These are phyloP conservation scores for Cyberlindnera maclurae DNA, from an alignment of 805 yeast genomes.

Conservation along the genomic window DNA sequence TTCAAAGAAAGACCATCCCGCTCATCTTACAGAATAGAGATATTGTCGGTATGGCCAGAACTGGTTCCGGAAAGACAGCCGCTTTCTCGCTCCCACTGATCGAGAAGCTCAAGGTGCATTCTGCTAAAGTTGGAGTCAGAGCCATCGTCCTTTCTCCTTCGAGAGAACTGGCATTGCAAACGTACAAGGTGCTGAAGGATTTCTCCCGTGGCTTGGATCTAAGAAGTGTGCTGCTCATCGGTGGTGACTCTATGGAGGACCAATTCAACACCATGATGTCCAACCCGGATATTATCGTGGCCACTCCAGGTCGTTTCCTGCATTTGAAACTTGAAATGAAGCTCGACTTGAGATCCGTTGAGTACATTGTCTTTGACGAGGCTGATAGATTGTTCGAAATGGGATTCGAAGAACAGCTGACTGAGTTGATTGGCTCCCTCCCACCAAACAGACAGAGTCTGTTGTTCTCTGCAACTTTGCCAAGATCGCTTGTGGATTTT, in stretches of 20 bases:
- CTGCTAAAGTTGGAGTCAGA: slow-evolving; percentile 82
- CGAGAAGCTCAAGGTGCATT: slow-evolving; percentile 75
- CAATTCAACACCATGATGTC: slow-evolving; percentile 90
- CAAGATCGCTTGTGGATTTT: slow-evolving; percentile 86
- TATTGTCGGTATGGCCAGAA: slow-evolving; percentile 99
- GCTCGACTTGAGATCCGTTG: slow-evolving; percentile 72
- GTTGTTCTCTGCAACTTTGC: slow-evolving; percentile 91
- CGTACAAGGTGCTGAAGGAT: slow-evolving; percentile 81
- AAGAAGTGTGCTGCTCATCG: slow-evolving; percentile 75
- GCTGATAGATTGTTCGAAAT: slow-evolving; percentile 95
- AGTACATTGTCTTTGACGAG: slow-evolving; percentile 92
- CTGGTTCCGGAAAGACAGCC: slow-evolving; percentile 99
- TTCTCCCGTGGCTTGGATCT: slow-evolving; percentile 80
- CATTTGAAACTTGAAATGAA: slow-evolving; percentile 96
- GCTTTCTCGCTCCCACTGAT: slow-evolving; percentile 89
- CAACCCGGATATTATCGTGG: slow-evolving; percentile 91
- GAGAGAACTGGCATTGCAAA: slow-evolving; percentile 93
- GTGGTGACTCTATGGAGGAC: slow-evolving; percentile 98
- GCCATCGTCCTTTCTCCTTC: slow-evolving; percentile 90
- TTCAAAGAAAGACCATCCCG: slow-evolving; percentile 94
- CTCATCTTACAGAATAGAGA: slow-evolving; percentile 80
- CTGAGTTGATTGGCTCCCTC: slow-evolving; percentile 76
- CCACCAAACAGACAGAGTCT: slow-evolving; percentile 83
- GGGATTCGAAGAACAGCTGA: slow-evolving; percentile 92
- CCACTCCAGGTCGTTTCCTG: slow-evolving; percentile 96